These are phyloP conservation scores for Penicillium brasilianum DNA, from an alignment of 2,329 filamentous ascomycete species.

Conservation along the genomic window DNA sequence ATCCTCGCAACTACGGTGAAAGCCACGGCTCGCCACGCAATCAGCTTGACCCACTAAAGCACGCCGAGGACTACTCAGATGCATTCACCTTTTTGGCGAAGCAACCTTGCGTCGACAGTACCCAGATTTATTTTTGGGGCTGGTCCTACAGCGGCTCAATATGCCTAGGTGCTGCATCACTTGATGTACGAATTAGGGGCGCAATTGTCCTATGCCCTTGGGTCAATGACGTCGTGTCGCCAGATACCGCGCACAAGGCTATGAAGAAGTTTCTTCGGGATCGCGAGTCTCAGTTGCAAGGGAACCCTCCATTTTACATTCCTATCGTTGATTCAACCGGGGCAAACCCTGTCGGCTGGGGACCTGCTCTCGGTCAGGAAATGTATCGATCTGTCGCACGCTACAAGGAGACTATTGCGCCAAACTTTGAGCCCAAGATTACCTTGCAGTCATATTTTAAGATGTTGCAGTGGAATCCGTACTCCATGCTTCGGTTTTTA, in stretches of 20 bases:
- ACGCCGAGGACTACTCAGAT: constrained; percentile 45
- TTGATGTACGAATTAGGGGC: constrained; percentile 38
- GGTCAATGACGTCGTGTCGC: constrained; percentile 18
- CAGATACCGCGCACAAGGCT: constrained; percentile 26
- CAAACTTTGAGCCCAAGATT: constrained; percentile 28
- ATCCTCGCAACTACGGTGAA: constrained; percentile 39
- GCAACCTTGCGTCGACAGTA: constrained; percentile 36
- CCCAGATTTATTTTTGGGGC: constrained; percentile 45
- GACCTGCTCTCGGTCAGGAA: constrained; percentile 27
- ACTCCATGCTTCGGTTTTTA: no score
- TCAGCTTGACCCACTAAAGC: constrained; percentile 39
- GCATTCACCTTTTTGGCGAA: constrained; percentile 42
- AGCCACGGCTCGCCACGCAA: constrained; percentile 43
- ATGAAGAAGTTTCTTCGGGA: constrained; percentile 43
- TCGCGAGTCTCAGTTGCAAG: constrained; percentile 45
- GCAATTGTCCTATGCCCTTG: constrained; percentile 36
- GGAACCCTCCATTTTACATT: constrained; percentile 47
- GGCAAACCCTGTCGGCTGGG: constrained; percentile 42
- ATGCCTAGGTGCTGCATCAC: constrained; percentile 34
- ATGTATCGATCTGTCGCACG: constrained; percentile 20
- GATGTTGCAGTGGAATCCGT: constrained; percentile 14
- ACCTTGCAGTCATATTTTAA: constrained; percentile 42
- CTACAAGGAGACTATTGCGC: constrained; percentile 15
- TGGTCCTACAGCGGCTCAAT: constrained; percentile 39
- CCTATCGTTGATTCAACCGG: constrained; percentile 45